These are phyloP conservation scores for Fraxinus angustifolia DNA, from an alignment of 305 asterid species.

Conservation along the genomic window DNA sequence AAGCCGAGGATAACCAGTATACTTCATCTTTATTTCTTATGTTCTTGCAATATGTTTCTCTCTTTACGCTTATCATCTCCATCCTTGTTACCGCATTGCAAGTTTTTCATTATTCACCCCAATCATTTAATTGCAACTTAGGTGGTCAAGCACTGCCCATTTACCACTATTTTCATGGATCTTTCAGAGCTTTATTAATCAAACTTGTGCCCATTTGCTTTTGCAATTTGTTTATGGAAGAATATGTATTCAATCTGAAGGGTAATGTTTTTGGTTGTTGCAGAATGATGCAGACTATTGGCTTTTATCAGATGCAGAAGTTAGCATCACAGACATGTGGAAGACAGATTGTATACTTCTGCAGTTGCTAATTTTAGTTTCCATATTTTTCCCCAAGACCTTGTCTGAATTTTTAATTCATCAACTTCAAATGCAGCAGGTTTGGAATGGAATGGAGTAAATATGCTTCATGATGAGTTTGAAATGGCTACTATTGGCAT, in stretches of 20 bases:
- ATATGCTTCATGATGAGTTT: too few relatives aligned
- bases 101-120: not conserved
- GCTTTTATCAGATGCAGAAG: conserved; percentile 71
- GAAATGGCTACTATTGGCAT: conserved; percentile 43
- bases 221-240: conserved; percentile 1
- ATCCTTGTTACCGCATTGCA: not conserved
- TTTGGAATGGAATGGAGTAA: too few relatives aligned
- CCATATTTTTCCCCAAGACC: too few relatives aligned
- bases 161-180: not conserved
- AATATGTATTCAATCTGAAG: conserved; percentile 8
- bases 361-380: conserved; percentile 4
- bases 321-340: conserved; percentile 97
- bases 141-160: not conserved
- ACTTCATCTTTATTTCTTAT: not conserved
- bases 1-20: not conserved
- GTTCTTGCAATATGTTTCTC: not conserved
- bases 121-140: not conserved
- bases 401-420: too few relatives aligned
- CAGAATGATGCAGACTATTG: conserved; percentile 89
- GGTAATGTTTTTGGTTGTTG: conserved; percentile 16
- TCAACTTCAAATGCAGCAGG: too few relatives aligned
- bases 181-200: not conserved
- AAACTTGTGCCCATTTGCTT: not conserved
- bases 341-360: conserved; percentile 60
- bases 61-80: not conserved